Conservation (phyloP, 2,329 filamentous ascomycete genomes). For the Orbilia brochopaga region DNA sequence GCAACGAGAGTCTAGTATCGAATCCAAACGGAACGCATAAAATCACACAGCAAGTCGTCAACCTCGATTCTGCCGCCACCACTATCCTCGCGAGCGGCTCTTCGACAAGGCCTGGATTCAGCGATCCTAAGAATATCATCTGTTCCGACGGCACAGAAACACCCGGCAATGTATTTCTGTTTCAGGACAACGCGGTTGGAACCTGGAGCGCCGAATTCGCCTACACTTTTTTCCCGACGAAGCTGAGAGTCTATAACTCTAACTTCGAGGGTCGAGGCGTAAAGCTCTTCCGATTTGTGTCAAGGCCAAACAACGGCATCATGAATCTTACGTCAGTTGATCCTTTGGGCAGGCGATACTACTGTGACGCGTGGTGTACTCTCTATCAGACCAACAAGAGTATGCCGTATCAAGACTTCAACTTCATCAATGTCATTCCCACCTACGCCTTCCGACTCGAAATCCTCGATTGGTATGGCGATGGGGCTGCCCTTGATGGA, state of each 20-base stretch:
- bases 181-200: constrained; percentile 69
- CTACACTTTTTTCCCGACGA: constrained; percentile 85
- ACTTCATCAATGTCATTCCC: constrained; percentile 83
- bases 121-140: constrained; percentile 78
- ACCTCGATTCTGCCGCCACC: constrained; percentile 73
- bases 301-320: constrained; percentile 85
- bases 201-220: constrained; percentile 83
- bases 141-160: constrained; percentile 73
- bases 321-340: constrained; percentile 95
- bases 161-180: constrained; percentile 78
- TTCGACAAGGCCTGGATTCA: constrained; percentile 69
- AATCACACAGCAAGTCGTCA: constrained; percentile 70
- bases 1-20: constrained; percentile 74
- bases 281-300: constrained; percentile 83
- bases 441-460: constrained; percentile 88
- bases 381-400: constrained; percentile 69
- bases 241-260: constrained; percentile 86
- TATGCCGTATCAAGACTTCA: constrained; percentile 81
- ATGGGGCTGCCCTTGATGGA: constrained; percentile 81
- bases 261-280: constrained; percentile 82
- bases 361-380: constrained; percentile 84
- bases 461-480: constrained; percentile 84
- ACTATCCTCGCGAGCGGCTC: constrained; percentile 70
- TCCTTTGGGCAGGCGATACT: constrained; percentile 70
- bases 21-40: constrained; percentile 65